These are phyloP conservation scores for Leersia perrieri DNA, from an alignment of 176 grass and related monocot genomes.

Conservation along the genomic window DNA sequence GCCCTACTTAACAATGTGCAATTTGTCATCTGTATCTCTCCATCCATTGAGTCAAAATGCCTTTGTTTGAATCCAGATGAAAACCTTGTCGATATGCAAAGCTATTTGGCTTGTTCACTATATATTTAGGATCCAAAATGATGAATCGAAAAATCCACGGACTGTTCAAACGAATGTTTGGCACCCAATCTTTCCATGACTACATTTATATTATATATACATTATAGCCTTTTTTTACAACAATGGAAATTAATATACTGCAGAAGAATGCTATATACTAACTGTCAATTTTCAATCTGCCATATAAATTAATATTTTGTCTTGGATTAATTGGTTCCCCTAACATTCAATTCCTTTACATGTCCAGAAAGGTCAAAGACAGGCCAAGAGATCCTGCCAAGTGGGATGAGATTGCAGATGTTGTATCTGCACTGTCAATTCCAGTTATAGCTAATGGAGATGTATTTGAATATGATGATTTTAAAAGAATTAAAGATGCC, in stretches of 20 bases:
- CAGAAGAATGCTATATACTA: background rate
- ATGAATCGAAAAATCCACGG: background rate
- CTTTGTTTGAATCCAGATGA: background rate
- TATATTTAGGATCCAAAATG: conserved; percentile 10
- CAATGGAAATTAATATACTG: conserved; percentile 13
- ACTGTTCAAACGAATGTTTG: background rate
- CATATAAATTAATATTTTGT: background rate
- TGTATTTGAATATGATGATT: conserved; percentile 95
- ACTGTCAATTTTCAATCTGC: background rate
- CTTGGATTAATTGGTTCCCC: background rate
- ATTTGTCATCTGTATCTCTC: conserved; percentile 20
- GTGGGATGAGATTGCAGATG: conserved; percentile 94
- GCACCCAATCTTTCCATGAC: background rate
- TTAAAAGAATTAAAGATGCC: conserved; percentile 68
- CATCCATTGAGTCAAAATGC: background rate
- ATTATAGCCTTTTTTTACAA: background rate
- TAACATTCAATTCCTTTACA: conserved; percentile 7
- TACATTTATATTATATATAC: background rate
- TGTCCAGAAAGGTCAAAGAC: conserved; percentile 86
- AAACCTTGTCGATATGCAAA: background rate
- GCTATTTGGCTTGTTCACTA: background rate
- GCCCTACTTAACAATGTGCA: background rate
- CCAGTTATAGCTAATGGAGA: conserved; percentile 99
- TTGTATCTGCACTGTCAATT: conserved; percentile 83
- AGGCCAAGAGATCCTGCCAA: conserved; percentile 90